Base-by-base conservation (phyloP, 1,284 basidiomycete species). In the Vanrija sp. region DNA sequence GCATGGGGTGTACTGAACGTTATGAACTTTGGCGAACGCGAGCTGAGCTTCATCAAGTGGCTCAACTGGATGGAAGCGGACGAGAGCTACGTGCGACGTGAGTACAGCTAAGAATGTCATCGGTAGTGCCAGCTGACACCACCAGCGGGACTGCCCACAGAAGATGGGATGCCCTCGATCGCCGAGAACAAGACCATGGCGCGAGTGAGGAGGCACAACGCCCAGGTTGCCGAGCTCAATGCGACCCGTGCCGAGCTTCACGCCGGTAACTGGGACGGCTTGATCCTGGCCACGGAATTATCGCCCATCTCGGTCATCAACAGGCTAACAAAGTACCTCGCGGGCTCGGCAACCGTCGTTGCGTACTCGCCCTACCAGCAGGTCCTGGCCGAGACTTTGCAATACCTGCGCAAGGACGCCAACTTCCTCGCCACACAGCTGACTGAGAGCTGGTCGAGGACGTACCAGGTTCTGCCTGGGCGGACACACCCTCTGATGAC, bases 401-500 rank as follows among this genome's bases (percentile, higher is more conserved):
- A 82, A 38, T 85, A 83, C 65, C 77, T 95, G 65, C 84, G 90
- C 44, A 78, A 81, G 26, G 73, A 82, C 43, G 83, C 86, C 8
- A 78, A 83, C 60, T 95, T 86, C 61, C 80, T 98, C 19, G 86
- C 86, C 28, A 86, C 92, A 9, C 85, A 83, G 19, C 79, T 98
- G 15, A 88, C 88, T 2, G 95, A 98, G 78, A 83, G 86, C 10
- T 98, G 91, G 88, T 76, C 92, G 48, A 83, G 96, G 49, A 83
- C 85, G 62, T 98, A 98, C 78, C 95, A 98, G 74, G 84, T 85
- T 10, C 80, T 99, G 18, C 95, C 95, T 23, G 95, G 95, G 15
- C 83, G 96, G 34, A 96, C 91, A 43, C 96, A 99, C 78, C 96
- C 96, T 0, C 86, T 85, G 65, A 98, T 99, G 96, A 87, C 82